phyloP scores from a whole-genome alignment of 768 basidiomycete species.

The Lentinula aciculospora region DNA sequence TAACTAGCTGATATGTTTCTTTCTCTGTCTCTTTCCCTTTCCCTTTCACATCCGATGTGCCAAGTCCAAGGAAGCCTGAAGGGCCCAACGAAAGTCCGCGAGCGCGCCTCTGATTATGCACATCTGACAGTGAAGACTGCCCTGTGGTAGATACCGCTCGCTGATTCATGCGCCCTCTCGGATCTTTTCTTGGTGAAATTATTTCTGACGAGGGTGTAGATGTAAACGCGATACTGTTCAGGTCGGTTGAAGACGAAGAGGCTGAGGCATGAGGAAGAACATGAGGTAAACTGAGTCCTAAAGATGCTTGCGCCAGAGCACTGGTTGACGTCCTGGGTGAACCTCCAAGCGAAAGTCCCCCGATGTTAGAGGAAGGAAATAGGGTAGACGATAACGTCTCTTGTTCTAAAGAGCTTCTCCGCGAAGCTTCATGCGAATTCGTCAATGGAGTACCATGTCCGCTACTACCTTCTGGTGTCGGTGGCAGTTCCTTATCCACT shows the following conservation, averaged over 20 bases:
- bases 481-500: slow-evolving; percentile 48
- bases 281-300: slow-evolving; percentile 56
- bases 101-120: slow-evolving; percentile 23
- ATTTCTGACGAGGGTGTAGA: slow-evolving; percentile 16
- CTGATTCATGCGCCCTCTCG: slow-evolving; percentile 44
- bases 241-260: slow-evolving; percentile 37
- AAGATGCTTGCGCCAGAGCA: slow-evolving; percentile 48
- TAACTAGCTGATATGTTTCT: slow-evolving; percentile 8
- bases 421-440: slow-evolving; percentile 1
- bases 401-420: slow-evolving; percentile 4
- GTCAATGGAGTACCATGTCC: neutral
- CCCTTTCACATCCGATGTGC: slow-evolving; percentile 33
- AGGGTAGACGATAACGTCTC: slow-evolving; percentile 8
- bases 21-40: slow-evolving; percentile 41
- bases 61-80: slow-evolving; percentile 30
- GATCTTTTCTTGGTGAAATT: slow-evolving; percentile 22
- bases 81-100: slow-evolving; percentile 58
- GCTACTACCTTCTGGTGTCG: slow-evolving; percentile 31
- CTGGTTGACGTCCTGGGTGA: slow-evolving; percentile 26
- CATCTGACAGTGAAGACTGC: slow-evolving; percentile 7
- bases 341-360: neutral
- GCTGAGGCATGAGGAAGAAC: slow-evolving; percentile 37
- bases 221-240: slow-evolving; percentile 44
- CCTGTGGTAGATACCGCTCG: slow-evolving; percentile 19
- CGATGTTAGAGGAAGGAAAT: slow-evolving; percentile 10